Percentiles rank a stretch among this genome's conserved stretches.
phyloP scores from a whole-genome alignment of 352 stramenopile species.

The Phytophthora palmivora region DNA sequence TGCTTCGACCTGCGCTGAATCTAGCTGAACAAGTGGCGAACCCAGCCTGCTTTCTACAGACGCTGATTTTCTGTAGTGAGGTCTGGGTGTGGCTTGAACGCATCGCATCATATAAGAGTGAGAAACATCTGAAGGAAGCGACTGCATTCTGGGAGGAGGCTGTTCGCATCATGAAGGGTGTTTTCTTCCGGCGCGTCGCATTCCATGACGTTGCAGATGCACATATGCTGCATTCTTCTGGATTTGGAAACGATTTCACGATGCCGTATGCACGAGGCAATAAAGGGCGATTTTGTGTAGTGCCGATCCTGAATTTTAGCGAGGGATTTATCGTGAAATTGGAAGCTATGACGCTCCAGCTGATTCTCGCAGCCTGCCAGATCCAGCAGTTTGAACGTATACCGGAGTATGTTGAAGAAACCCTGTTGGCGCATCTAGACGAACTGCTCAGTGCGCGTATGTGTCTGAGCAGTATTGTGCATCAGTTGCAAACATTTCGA shows the following conservation, averaged over 20 bases:
- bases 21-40: constrained; percentile 77
- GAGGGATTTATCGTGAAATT: constrained; percentile 76
- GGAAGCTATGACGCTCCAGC: constrained; percentile 68
- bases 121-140: constrained; percentile 78
- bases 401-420: constrained; percentile 77
- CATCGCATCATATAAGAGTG: constrained; percentile 79
- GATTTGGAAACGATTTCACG: constrained; percentile 39
- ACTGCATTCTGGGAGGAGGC: constrained; percentile 85
- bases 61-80: constrained; percentile 69
- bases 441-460: constrained; percentile 78
- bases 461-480: constrained; percentile 75
- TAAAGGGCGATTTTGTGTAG: constrained; percentile 65
- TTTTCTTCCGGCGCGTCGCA: constrained; percentile 80
- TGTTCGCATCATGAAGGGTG: constrained; percentile 73
- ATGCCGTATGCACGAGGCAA: constrained; percentile 33
- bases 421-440: constrained; percentile 69
- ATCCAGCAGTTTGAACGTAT: constrained; percentile 82
- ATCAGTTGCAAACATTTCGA: constrained; percentile 77
- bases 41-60: constrained; percentile 59
- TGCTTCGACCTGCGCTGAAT: constrained; percentile 68
- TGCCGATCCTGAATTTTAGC: constrained; percentile 87
- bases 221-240: constrained; percentile 35
- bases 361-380: constrained; percentile 79
- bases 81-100: constrained; percentile 84
- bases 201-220: constrained; percentile 60